Base-by-base conservation (phyloP, 192 early-diverging fungal genomes). In the Irineochytrium annulatum region DNA sequence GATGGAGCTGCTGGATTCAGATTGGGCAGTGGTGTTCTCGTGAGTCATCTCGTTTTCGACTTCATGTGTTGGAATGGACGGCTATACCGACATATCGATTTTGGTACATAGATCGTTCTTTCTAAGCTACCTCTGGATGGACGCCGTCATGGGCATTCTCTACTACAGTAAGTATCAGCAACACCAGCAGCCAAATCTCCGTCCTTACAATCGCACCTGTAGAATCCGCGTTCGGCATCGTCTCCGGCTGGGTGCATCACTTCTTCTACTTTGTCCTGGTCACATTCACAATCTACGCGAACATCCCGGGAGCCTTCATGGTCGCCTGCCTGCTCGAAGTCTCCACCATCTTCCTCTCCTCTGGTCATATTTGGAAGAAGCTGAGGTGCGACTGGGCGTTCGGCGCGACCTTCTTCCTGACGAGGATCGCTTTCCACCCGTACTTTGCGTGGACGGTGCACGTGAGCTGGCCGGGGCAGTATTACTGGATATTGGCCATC, bases 241-340 rank as follows among this genome's bases (percentile, higher is more conserved):
- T 84, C 26, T 83, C 76, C 11, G 85, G 84, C 3, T 87, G 78
- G 63, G 69, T 86, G 27, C 85, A 87, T 60, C 85, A 87, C 58
- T 72, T 67, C 16, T 52, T 77, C 39, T 87, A 83, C 54, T 17
- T 77, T 3, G 61, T 70, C 62, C 55, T 77, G 6, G 62, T 71
- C 22, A 57, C 68, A 0, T 20, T 49, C 24, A 24, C 46, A 8
- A 49, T 49, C 46, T 22, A 70, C 16, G 62, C 72, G 58, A 74
- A 76, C 35, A 58, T 77, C 22, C 68, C 80, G 20, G 84, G 85
- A 49, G 37, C 73, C 3, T 65, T 69, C 34, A 5, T 24, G 13
- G 17, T 76, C 16, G 61, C 77, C 57, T 80, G 79, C 35, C 61
- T 77, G 26, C 67, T 86, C 26, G 85, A 87, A 59, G 44, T 78